A percentile compares a stretch with the other conserved stretches of the same genome.
These are phyloP conservation scores for Cordyceps tenuipes DNA, from an alignment of 2,329 filamentous ascomycete species.

Conservation along the genomic window DNA sequence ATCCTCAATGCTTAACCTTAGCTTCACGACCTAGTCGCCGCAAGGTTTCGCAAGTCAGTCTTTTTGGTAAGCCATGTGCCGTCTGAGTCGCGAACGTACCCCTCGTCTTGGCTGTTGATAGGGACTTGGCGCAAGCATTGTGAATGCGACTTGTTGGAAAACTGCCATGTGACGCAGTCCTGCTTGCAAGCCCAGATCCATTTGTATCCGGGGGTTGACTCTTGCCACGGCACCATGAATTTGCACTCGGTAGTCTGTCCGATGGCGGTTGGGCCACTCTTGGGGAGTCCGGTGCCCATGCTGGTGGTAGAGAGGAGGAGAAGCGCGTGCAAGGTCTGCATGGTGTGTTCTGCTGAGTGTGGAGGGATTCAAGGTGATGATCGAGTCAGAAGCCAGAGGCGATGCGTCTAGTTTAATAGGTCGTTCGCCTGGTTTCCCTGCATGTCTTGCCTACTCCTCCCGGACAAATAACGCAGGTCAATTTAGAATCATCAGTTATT, in stretches of 20 bases:
- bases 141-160: not conserved
- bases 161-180: not conserved
- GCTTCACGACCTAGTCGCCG: too few relatives aligned
- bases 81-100: not conserved
- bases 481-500: too few relatives aligned
- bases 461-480: too few relatives aligned
- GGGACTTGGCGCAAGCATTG: not conserved
- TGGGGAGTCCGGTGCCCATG: not conserved
- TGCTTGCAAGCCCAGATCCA: not conserved
- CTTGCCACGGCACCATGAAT: not conserved
- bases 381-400: not conserved
- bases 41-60: too few relatives aligned
- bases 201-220: not conserved
- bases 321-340: not conserved
- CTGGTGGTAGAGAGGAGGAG: not conserved
- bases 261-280: not conserved
- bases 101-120: not conserved
- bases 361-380: not conserved
- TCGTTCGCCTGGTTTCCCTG: not conserved
- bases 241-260: not conserved
- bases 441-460: not conserved
- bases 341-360: not conserved
- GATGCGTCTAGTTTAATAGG: not conserved
- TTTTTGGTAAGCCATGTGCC: slow-evolving; percentile 19
- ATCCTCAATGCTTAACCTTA: too few relatives aligned